Conservation (phyloP, 495 filamentous ascomycete genomes). For the Penicillium arizonense region DNA sequence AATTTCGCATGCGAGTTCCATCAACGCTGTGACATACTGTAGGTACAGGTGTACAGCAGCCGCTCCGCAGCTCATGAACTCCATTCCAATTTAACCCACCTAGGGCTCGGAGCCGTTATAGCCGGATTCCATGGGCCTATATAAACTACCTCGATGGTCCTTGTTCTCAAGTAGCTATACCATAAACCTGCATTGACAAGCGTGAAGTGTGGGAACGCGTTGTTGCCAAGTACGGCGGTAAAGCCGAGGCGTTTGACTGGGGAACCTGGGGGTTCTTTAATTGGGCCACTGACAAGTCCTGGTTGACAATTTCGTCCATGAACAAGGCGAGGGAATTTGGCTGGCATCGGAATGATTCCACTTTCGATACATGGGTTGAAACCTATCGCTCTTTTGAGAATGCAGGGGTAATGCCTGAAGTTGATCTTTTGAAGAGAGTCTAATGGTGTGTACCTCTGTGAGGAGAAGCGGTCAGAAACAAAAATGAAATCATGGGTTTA, state of each 20-base stretch:
- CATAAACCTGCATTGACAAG: conserved; percentile 12
- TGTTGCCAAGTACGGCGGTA: conserved; percentile 22
- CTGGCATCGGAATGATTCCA: conserved; percentile 15
- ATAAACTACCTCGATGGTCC: neutral
- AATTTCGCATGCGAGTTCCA: no score
- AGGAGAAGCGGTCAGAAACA: no score
- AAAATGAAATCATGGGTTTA: no score
- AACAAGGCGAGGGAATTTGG: conserved; percentile 26
- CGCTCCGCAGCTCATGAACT: no score
- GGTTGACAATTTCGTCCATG: conserved; percentile 20
- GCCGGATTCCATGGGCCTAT: neutral
- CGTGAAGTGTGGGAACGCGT: conserved; percentile 24
- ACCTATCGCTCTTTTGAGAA: conserved; percentile 25
- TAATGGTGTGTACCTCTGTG: no score
- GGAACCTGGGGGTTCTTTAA: conserved; percentile 28
- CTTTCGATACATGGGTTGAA: conserved; percentile 21
- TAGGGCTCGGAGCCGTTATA: neutral
- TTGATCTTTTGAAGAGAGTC: conserved; percentile 1
- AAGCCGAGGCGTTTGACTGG: conserved; percentile 20
- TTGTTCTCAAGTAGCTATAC: neutral
- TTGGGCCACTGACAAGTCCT: conserved; percentile 20
- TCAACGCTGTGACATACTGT: no score
- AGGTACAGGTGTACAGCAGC: no score
- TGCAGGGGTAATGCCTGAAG: conserved; percentile 16
- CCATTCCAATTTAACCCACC: no score